These are phyloP conservation scores for Hebeloma cylindrosporum DNA, from an alignment of 768 basidiomycete species.

Conservation along the genomic window DNA sequence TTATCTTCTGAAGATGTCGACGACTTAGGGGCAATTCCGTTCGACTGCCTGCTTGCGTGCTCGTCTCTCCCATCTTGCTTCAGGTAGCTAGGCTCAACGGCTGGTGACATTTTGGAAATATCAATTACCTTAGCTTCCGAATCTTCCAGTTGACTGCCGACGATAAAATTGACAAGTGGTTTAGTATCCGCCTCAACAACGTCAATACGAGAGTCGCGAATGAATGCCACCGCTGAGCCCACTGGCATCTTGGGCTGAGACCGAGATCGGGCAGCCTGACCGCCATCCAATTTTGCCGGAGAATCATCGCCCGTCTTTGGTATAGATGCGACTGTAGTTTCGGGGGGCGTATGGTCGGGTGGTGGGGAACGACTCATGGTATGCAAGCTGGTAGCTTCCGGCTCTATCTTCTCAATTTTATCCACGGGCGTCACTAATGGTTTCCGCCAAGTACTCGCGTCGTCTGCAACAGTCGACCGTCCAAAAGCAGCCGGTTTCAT, in stretches of 20 bases:
- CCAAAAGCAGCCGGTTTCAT: constrained; percentile 41
- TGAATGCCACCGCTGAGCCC: constrained; percentile 72
- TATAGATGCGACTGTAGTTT: constrained; percentile 30
- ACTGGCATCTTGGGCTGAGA: constrained; percentile 71
- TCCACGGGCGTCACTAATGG: constrained; percentile 22
- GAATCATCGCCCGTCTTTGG: constrained; percentile 33
- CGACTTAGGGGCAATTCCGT: constrained; percentile 3
- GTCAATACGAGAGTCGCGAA: constrained; percentile 62
- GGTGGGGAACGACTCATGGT: constrained; percentile 70
- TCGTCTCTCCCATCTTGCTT: neutral
- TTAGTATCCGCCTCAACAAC: constrained; percentile 46
- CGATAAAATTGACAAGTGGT: constrained; percentile 68
- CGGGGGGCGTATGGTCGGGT: constrained; percentile 44
- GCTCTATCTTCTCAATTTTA: constrained; percentile 20
- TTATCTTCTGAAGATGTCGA: constrained; percentile 6
- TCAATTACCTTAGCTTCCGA: neutral
- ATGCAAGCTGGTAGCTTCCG: constrained; percentile 44
- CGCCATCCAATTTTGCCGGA: constrained; percentile 31
- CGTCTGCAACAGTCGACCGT: constrained; percentile 41
- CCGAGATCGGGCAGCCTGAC: constrained; percentile 40
- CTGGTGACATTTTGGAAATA: neutral
- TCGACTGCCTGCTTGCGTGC: neutral
- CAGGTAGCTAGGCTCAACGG: too few species aligned
- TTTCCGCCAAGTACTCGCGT: constrained; percentile 46
- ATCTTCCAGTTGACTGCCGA: constrained; percentile 74